A percentile compares a stretch with the other conserved stretches of the same genome.
phyloP scores from a whole-genome alignment of 1,284 basidiomycete species.

The Gastroboletus turbinatus region DNA sequence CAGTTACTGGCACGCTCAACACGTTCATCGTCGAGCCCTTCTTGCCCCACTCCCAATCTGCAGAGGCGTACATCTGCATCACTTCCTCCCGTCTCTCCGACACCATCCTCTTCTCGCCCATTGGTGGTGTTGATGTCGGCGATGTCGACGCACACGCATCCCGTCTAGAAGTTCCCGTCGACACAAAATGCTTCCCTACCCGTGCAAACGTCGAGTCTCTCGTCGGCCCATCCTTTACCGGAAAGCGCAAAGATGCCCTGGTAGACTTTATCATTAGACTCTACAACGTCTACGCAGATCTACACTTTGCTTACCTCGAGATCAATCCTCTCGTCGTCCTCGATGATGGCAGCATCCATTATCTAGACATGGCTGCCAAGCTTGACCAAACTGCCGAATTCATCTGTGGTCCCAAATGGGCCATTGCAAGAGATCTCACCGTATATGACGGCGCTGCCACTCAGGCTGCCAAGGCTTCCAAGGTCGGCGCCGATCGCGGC shows the following conservation, averaged over 20 bases:
- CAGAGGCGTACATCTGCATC: conserved; percentile 99
- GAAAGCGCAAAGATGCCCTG: conserved; percentile 81
- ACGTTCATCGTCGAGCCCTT: conserved; percentile 99
- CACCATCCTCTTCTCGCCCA: conserved; percentile 97
- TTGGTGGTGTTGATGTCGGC: conserved; percentile 98
- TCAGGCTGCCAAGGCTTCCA: conserved; percentile 38
- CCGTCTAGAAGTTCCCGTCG: conserved; percentile 83
- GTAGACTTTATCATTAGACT: conserved; percentile 94
- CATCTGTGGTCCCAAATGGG: conserved; percentile 98
- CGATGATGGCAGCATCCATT: conserved; percentile 86
- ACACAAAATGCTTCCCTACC: conserved; percentile 70
- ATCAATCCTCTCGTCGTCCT: conserved; percentile 98
- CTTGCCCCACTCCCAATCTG: conserved; percentile 90
- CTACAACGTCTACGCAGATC: conserved; percentile 96
- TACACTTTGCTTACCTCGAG: conserved; percentile 98
- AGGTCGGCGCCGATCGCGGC: conserved; percentile 86
- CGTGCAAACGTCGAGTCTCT: conserved; percentile 82
- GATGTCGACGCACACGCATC: conserved; percentile 98
- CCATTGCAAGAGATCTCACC: conserved; percentile 89
- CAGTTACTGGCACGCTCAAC: conserved; percentile 91
- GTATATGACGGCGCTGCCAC: conserved; percentile 60
- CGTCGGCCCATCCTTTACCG: conserved; percentile 66
- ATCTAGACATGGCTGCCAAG: conserved; percentile 99
- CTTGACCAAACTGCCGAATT: conserved; percentile 98
- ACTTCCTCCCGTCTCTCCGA: conserved; percentile 95